Conservation (phyloP, 2,329 filamentous ascomycete genomes). For the Emmonsiellopsis sp. region DNA sequence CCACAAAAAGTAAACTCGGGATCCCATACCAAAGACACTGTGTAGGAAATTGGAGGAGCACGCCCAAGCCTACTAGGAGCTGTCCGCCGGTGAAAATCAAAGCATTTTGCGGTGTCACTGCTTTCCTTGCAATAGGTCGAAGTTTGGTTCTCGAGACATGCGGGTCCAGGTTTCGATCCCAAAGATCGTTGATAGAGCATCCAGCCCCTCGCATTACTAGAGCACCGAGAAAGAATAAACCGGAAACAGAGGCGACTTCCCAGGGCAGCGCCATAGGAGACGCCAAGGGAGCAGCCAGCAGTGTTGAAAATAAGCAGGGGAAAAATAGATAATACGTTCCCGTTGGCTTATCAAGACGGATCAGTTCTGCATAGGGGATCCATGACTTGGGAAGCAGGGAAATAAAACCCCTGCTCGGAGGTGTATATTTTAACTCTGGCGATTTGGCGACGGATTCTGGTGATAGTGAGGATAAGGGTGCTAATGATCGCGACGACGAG, state of each 20-base stretch:
- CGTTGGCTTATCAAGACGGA: conserved; percentile 44
- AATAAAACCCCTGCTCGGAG: conserved; percentile 38
- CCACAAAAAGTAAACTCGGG: conserved; percentile 35
- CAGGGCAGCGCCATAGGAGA: conserved; percentile 29
- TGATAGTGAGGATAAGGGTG: background rate
- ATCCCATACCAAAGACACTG: conserved; percentile 36
- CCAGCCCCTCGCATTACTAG: conserved; percentile 43
- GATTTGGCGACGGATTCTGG: background rate
- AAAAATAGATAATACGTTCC: conserved; percentile 48
- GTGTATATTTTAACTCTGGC: conserved; percentile 28
- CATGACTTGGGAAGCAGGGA: conserved; percentile 40
- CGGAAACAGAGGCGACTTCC: conserved; percentile 30
- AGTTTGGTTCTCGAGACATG: conserved; percentile 43
- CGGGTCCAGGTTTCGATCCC: conserved; percentile 47
- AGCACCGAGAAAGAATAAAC: conserved; percentile 34
- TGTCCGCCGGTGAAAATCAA: conserved; percentile 38
- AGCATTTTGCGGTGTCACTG: conserved; percentile 37
- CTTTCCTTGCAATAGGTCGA: conserved; percentile 45
- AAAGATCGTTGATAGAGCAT: conserved; percentile 49
- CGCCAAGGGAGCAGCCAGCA: conserved; percentile 33
- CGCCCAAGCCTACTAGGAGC: conserved; percentile 31
- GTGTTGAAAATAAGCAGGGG: conserved; percentile 42
- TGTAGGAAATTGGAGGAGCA: conserved; percentile 35
- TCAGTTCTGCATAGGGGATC: conserved; percentile 47
- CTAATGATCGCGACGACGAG: background rate